Conservation (phyloP, 306 rosid species). For the cucumber (Cucumis sativus) region Cucumber_9930_V3 NC_026657.2:35781001-35781500, state of each 20-base stretch:
- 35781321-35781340: background rate
- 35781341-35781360: background rate
- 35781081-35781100: background rate
- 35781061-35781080: background rate
- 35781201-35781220: slow-evolving; percentile 92
- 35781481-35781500: background rate
- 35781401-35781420: background rate
- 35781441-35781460: background rate
- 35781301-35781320: background rate
- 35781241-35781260: slow-evolving; percentile 91
- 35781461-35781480: background rate
- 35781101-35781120: background rate
- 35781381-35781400: background rate
- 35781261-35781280: slow-evolving; percentile 36
- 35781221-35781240: slow-evolving; percentile 91
- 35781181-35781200: slow-evolving; percentile 99
- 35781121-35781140: background rate
- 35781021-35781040: slow-evolving; percentile 90
- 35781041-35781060: slow-evolving; percentile 35
- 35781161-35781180: slow-evolving; percentile 56
- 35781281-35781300: background rate
- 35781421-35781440: background rate
- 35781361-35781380: background rate
- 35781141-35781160: background rate
- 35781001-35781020: slow-evolving; percentile 87